These are phyloP conservation scores for Aspergillus felis DNA, from an alignment of 2,329 filamentous ascomycete genomes.

Conservation along the genomic window DNA sequence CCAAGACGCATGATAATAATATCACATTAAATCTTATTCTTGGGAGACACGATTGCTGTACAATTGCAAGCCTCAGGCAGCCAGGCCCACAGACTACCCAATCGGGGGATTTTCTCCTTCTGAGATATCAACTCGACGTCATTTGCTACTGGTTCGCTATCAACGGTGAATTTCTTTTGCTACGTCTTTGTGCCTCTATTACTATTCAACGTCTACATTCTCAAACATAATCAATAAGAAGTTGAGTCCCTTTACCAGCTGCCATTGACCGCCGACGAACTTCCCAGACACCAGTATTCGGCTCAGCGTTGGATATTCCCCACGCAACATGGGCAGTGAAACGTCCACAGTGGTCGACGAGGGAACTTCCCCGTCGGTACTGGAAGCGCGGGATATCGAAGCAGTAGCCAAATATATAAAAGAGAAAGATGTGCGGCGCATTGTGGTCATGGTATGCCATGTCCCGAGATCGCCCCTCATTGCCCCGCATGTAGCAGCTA, in stretches of 20 bases:
- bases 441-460: conserved; percentile 70
- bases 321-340: conserved; percentile 74
- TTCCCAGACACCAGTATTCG: conserved; percentile 17
- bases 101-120: not conserved
- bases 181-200: not conserved
- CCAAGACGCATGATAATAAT: not conserved
- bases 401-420: conserved; percentile 79
- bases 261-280: conserved; percentile 22
- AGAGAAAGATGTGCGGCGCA: conserved; percentile 60
- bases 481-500: conserved; percentile 1
- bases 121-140: not conserved
- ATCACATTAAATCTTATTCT: not conserved
- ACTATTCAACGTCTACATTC: not conserved
- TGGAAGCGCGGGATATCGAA: conserved; percentile 65
- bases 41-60: not conserved
- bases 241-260: not conserved
- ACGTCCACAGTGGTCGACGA: conserved; percentile 65
- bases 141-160: not conserved
- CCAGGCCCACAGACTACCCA: not conserved
- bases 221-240: not conserved
- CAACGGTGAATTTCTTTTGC: not conserved
- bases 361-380: conserved; percentile 58
- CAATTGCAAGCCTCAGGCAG: conserved; percentile 1
- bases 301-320: conserved; percentile 13
- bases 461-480: not conserved